Conservation (phyloP, 176 grass and related monocot species). For the Puya raimondii region DNA sequence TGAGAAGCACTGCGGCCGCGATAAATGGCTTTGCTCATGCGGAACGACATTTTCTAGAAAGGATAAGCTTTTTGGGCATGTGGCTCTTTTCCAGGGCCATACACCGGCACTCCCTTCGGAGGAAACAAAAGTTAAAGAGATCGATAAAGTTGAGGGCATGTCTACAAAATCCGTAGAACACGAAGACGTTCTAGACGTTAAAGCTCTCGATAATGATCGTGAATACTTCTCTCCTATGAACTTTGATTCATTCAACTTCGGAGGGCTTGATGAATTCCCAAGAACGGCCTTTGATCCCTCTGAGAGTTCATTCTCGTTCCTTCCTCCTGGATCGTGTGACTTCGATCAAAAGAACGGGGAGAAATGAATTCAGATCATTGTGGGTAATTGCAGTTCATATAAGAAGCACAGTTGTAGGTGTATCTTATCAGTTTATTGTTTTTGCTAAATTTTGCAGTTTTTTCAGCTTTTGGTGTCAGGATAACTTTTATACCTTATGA, state of each 20-base stretch:
- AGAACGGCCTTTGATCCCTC: conserved; percentile 14
- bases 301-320: conserved; percentile 16
- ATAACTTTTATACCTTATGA: too few relatives aligned
- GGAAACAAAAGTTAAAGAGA: conserved; percentile 26
- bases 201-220: conserved; percentile 8
- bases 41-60: conserved; percentile 72
- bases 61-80: conserved; percentile 71
- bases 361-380: conserved; percentile 15
- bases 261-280: conserved; percentile 23
- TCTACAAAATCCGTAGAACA: conserved; percentile 16
- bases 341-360: conserved; percentile 13
- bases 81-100: conserved; percentile 69
- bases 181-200: conserved; percentile 21
- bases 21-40: conserved; percentile 72
- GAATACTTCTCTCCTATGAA: conserved; percentile 26
- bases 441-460: too few relatives aligned
- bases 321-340: conserved; percentile 15
- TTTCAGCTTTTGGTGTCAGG: too few relatives aligned
- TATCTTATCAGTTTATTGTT: not conserved
- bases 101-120: conserved; percentile 38
- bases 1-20: conserved; percentile 60
- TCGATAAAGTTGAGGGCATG: not conserved
- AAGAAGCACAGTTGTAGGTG: not conserved
- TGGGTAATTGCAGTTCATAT: not conserved
- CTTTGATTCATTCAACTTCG: conserved; percentile 39